Conservation (phyloP, 192 early-diverging fungal species). For the Linnemannia zychae region DNA sequence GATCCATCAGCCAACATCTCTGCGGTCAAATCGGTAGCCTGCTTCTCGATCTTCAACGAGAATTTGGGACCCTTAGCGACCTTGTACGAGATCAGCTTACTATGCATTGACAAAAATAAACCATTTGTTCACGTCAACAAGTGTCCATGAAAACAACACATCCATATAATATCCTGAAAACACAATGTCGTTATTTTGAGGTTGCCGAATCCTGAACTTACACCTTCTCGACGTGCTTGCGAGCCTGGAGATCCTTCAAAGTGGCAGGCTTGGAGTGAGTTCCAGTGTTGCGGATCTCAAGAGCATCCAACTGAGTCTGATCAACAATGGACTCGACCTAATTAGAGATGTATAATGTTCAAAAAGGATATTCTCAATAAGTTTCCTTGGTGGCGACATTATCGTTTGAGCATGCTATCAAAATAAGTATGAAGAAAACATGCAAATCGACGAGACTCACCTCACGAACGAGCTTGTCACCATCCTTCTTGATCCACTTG, state of each 20-base stretch:
- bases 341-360: not conserved
- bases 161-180: not conserved
- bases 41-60: constrained; percentile 86
- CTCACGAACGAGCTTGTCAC: constrained; percentile 77
- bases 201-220: constrained; percentile 39
- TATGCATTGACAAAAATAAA: constrained; percentile 25
- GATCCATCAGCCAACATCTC: constrained; percentile 91
- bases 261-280: constrained; percentile 73
- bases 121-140: not conserved
- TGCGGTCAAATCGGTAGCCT: constrained; percentile 93
- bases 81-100: constrained; percentile 84
- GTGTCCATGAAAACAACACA: not conserved
- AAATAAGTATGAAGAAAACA: not conserved
- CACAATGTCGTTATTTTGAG: not conserved
- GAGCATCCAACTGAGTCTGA: constrained; percentile 82
- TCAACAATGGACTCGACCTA: constrained; percentile 86
- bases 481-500: constrained; percentile 96
- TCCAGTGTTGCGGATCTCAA: constrained; percentile 73
- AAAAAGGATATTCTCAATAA: not conserved
- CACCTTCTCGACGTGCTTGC: constrained; percentile 79
- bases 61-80: constrained; percentile 93
- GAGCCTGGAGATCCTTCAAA: constrained; percentile 82
- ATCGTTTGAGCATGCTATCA: not conserved
- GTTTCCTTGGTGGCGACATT: not conserved
- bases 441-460: constrained; percentile 16